A percentile compares a stretch with the other conserved stretches of the same genome.
Conservation (phyloP, 1,284 basidiomycete genomes). For the Salmacisia buchloeana region DNA sequence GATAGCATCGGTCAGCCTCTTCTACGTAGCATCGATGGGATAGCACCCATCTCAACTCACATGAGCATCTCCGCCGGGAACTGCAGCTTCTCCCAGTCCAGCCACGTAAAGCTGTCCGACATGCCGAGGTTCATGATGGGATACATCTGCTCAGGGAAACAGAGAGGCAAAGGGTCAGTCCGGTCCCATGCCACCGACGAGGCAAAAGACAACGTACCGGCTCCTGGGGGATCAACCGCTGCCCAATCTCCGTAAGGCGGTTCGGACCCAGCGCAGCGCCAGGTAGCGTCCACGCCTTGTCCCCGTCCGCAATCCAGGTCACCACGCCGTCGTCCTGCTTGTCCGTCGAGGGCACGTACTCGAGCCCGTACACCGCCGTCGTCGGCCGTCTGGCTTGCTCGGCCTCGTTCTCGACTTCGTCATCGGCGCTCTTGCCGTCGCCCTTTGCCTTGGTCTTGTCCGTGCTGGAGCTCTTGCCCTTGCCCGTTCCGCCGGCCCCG, state of each 20-base stretch:
- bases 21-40: background rate
- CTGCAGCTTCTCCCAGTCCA: slow-evolving; percentile 17
- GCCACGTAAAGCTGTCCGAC: slow-evolving; percentile 10
- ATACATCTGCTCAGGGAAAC: slow-evolving; percentile 20
- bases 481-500: too few relatives aligned
- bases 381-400: too few relatives aligned
- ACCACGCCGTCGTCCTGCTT: slow-evolving; percentile 13
- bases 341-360: slow-evolving; percentile 10
- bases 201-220: slow-evolving; percentile 28
- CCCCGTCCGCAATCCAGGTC: slow-evolving; percentile 31
- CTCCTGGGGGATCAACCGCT: slow-evolving; percentile 66
- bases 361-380: slow-evolving; percentile 13
- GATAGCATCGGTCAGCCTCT: background rate
- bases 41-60: background rate
- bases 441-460: too few relatives aligned
- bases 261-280: slow-evolving; percentile 69
- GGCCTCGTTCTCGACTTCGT: too few relatives aligned
- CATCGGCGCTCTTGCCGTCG: too few relatives aligned
- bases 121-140: slow-evolving; percentile 42
- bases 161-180: background rate
- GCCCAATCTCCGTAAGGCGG: slow-evolving; percentile 61
- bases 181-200: background rate
- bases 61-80: slow-evolving; percentile 22
- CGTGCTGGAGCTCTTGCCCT: slow-evolving; percentile 17
- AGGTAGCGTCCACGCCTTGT: slow-evolving; percentile 55